Evolutionary conservation across 2,329 filamentous ascomycete species (phyloP), one percentile per base, ranked within the genome.

Genomic region (Trematosphaeria pertusa): DNA sequence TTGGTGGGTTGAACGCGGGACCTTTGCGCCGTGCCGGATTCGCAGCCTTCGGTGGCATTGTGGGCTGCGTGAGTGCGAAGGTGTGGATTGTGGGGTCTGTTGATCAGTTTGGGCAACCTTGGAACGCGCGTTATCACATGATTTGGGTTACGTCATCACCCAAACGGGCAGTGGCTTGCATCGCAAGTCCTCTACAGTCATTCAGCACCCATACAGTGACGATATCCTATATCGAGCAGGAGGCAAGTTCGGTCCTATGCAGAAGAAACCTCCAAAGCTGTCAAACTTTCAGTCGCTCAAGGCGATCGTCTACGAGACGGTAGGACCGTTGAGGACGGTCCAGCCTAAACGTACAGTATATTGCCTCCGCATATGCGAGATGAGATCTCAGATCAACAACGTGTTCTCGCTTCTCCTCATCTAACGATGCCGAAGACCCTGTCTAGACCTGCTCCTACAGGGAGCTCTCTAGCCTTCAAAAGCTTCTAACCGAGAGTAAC

Each of bases 1-100:
- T 64, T 6, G 69, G 70, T 8, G 70, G 69, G 18, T 73, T 70
- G 55, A 73, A 73, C 1, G 67, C 59, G 3, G 67, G 64, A 0
- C 64, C 66, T 49, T 66, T 70, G n/a, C 67, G 61, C 21, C 57
- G 51, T 4, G 51, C 22, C 15, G 50, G 44, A 38, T 59, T 62
- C 7, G 57, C 46, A 40, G 55, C 61, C 28, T 66, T 66, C 1
- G 59, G 63, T 7, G 64, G 61, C 64, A 67, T 67, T 35, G 22
- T 49, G 43, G 20, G 1, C 11, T 7, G 17, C 3, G 5, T 14
- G 17, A 33, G 12, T 8, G 11, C 18, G 22, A 12, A 7, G 28
- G 18, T 36, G 30, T n/a, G 31, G 42, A 37, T 30, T 44, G 26
- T 24, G 30, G 36, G 20, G 36, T 32, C 12, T 21, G 26, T 18